These are phyloP conservation scores for Hylodesmum podocarpum DNA, from an alignment of 306 rosid species.

Conservation along the genomic window DNA sequence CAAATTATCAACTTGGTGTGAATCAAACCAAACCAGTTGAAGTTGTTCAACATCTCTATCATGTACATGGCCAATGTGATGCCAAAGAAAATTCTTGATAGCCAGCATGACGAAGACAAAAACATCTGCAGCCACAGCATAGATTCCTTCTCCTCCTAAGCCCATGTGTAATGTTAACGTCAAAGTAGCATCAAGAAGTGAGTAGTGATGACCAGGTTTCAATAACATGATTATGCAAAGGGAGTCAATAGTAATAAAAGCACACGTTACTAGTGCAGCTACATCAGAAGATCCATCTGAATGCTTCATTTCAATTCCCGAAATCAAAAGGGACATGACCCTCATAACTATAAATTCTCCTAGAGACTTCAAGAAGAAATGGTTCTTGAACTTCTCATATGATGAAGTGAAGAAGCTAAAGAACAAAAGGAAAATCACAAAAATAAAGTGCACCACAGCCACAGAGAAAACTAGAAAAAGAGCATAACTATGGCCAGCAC, in stretches of 20 bases:
- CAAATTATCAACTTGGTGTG: not conserved
- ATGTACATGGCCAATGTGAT: not conserved
- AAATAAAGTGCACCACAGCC: not conserved
- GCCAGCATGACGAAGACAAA: slow-evolving; percentile 4
- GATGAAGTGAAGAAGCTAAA: slow-evolving; percentile 12
- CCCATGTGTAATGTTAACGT: slow-evolving; percentile 30
- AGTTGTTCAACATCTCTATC: not conserved
- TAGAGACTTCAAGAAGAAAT: slow-evolving; percentile 10
- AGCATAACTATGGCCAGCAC: not conserved
- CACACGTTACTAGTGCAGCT: not conserved
- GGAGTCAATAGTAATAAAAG: slow-evolving; percentile 3
- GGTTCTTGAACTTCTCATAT: slow-evolving; percentile 17
- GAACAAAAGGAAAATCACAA: slow-evolving; percentile 2
- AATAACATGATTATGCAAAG: slow-evolving; percentile 20
- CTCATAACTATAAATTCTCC: slow-evolving; percentile 22
- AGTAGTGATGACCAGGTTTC: slow-evolving; percentile 34
- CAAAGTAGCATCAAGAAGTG: slow-evolving; percentile 23
- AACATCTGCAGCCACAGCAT: not conserved
- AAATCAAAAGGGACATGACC: slow-evolving; percentile 6
- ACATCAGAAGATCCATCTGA: not conserved
- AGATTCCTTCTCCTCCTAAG: not conserved
- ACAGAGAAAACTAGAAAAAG: not conserved
- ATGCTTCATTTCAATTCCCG: slow-evolving; percentile 21
- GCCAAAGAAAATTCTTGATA: slow-evolving; percentile 30
- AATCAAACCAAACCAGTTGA: not conserved